A percentile compares a stretch with the other conserved stretches of the same genome.
Conservation (phyloP, 768 basidiomycete species). For the Boletus patriciae region DNA sequence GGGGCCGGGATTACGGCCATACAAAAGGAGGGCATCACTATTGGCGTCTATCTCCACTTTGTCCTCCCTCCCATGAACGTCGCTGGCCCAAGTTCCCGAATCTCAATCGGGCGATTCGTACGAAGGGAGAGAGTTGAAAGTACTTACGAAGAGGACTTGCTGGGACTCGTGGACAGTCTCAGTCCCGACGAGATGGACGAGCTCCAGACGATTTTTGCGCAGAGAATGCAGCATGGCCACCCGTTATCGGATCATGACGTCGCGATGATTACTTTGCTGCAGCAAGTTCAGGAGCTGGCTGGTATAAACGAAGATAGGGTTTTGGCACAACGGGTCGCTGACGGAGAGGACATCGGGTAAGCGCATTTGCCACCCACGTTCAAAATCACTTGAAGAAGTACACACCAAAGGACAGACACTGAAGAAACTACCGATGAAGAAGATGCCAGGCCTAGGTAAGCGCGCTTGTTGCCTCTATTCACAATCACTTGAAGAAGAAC, state of each 20-base stretch:
- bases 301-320: constrained; percentile 21
- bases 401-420: background rate
- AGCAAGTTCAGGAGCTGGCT: constrained; percentile 22
- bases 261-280: constrained; percentile 25
- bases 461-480: background rate
- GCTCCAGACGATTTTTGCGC: constrained; percentile 11
- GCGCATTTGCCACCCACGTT: background rate
- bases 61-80: constrained; percentile 22
- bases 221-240: background rate
- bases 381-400: background rate
- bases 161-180: constrained; percentile 20
- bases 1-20: too few species aligned
- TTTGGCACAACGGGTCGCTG: constrained; percentile 22
- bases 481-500: background rate
- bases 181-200: constrained; percentile 20
- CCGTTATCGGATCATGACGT: constrained; percentile 24
- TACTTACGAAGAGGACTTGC: constrained; percentile 29
- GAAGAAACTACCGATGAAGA: background rate
- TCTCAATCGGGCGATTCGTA: background rate
- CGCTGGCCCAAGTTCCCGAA: constrained; percentile 26
- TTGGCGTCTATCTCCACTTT: too few species aligned
- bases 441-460: background rate
- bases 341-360: constrained; percentile 5
- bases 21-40: too few species aligned
- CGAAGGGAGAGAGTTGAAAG: constrained; percentile 18